Evolutionary conservation across 345 rosid species (phyloP), one percentile per base, ranked within the genome.

Genomic region (Camelina laxa): DNA sequence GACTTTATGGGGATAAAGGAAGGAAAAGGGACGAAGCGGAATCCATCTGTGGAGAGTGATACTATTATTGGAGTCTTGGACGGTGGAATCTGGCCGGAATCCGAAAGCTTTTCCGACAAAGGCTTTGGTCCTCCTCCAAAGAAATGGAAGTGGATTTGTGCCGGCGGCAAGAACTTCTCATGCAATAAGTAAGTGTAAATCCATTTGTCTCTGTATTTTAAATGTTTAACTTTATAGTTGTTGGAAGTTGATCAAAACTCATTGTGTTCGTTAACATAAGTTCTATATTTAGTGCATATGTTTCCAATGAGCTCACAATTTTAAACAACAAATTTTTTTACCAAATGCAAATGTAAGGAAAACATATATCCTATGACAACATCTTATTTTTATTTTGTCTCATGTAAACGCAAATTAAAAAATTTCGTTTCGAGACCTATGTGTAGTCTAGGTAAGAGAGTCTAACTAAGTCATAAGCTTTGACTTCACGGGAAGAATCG

Each of bases 1-100:
- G 81, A 81, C 48, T 85, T 33, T 8, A 19, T 66, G 60, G 70
- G 60, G 47, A 0, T 66, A 12, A 67, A 50, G 5, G 60, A 67
- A 67, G 71, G 71, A 9, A 67, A 50, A 3, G 16, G 13, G 9
- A 67, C 71, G 1, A 67, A 36, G 49, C 7, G 71, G 5, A 67
- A 51, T 17, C 49, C 9, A 0, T 2, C 21, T 1, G 19, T 67
- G 14, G 71, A 67, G 71, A 51, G 60, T 50, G 60, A 66, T 33
- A 50, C 35, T 0, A 50, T 67, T 36, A 51, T 67, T 2, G 70
- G 71, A 15, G 60, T 67, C 21, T 20, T 67, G 0, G 71, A 67
- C 53, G 24, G 35, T 49, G 71, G 71, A 21, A 67, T 51, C 35
- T 35, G 48, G 47, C 60, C 71, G 9, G 49, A 67, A 14, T 66